Evolutionary conservation across 768 basidiomycete genomes (phyloP).

Genomic region (Pulveroboletus frians): DNA sequence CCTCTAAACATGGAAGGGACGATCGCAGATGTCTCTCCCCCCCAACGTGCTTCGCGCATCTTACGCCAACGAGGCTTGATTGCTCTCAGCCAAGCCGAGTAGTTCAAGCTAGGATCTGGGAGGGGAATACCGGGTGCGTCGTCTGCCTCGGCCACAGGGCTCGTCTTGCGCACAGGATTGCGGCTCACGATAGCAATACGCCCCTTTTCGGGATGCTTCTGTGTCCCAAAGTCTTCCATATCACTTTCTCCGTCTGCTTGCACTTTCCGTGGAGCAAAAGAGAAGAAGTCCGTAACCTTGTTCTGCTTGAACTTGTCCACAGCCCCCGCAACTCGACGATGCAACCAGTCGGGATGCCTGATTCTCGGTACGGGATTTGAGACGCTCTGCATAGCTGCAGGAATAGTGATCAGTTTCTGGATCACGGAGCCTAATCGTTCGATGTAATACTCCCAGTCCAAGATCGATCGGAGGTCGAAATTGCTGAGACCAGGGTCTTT

Average conservation of each 20-base stretch:
- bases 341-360: slow-evolving; percentile 96
- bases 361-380: slow-evolving; percentile 94
- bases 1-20: slow-evolving; percentile 75
- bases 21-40: slow-evolving; percentile 35
- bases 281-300: slow-evolving; percentile 94
- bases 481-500: slow-evolving; percentile 83
- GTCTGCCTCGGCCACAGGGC: slow-evolving; percentile 38
- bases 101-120: slow-evolving; percentile 64
- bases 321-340: slow-evolving; percentile 80
- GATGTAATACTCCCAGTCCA: slow-evolving; percentile 99
- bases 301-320: slow-evolving; percentile 98
- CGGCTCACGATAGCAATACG: slow-evolving; percentile 53
- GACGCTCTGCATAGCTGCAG: slow-evolving; percentile 97
- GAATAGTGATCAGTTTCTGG: slow-evolving; percentile 98
- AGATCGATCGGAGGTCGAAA: slow-evolving; percentile 89
- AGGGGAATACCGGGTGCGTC: slow-evolving; percentile 30
- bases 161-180: slow-evolving; percentile 38
- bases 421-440: slow-evolving; percentile 96
- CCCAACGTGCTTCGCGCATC: slow-evolving; percentile 44
- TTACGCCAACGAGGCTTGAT: slow-evolving; percentile 77
- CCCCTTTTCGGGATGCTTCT: slow-evolving; percentile 24
- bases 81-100: slow-evolving; percentile 71
- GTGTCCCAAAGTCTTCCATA: slow-evolving; percentile 55
- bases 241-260: slow-evolving; percentile 31
- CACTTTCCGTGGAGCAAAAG: slow-evolving; percentile 12